Evolutionary conservation across 495 filamentous ascomycete species (phyloP), one percentile per base, ranked within the genome.

Genomic region (Penicillium ochrochloron): DNA sequence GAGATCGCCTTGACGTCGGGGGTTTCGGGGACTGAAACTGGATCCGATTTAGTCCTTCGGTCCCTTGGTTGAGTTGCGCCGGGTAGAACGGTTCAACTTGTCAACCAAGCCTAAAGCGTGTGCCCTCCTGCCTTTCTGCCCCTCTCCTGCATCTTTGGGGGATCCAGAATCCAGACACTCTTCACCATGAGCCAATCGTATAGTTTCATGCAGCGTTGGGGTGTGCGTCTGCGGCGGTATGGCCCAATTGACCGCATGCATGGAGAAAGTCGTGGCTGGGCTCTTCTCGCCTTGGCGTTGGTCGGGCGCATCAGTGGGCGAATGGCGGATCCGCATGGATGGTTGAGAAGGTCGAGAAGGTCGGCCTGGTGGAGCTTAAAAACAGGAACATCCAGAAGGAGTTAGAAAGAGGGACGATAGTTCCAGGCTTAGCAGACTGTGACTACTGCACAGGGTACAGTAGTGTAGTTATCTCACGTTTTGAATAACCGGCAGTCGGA

Each of bases 1-100:
- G 60, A 67, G 55, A 59, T 63, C 39, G 65, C 35, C 15, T 57
- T 67, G 61, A 67, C 60, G 60, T 63, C 64, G 64, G 60, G 37
- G 1, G 11, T 33, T 56, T 58, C 63, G 23, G n/a, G 44, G 14
- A 9, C 11, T 6, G 42, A 31, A 21, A 31, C 58, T 65, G 48
- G 41, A 21, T 31, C 29, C 37, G 48, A 21, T 31, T n/a, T 17
- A 50, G 23, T 27, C 42, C 29, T 14, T 19, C 14, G 23, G 39
- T 48, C 19, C 44, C 44, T 48, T 48, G 44, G 44, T 48, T 48
- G 44, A 48, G 44, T 5, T 12, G 44, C 19, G 21, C 44, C 44
- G 19, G 29, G 11, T 27, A 35, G 54, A 41, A 41, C 39, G 37
- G 34, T 25, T 17, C 23, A n/a, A 52, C 48, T 27, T 27, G 25